Evolutionary conservation across 2,329 filamentous ascomycete genomes (phyloP), one percentile per base, ranked within the genome.

Genomic region (Coniochaeta pulveracea): DNA sequence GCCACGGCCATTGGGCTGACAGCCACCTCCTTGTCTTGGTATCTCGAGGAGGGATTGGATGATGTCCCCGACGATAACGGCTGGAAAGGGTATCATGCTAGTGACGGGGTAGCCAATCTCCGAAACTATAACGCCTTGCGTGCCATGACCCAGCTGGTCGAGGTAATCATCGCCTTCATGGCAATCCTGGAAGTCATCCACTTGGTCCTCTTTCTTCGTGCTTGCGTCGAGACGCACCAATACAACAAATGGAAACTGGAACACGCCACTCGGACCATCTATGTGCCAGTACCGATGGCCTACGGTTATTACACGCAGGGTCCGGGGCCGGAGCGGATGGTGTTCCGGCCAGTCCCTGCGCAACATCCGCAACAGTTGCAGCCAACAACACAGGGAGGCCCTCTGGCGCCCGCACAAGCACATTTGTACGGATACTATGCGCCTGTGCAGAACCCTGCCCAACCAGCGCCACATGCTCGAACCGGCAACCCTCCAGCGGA

Each of bases 191-290:
- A 42, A n/a, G 7, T 39, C 10, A 26, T 54, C 22, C 50, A 60
- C 38, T 57, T 63, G 25, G 39, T 50, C 36, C 46, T 63, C 25
- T 63, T 64, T 39, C 41, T 61, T 22, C 43, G 49, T 10, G 57
- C 55, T 11, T 63, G 60, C 35, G 45, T 60, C 37, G 57, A 60
- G 36, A 58, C 55, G 1, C 40, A 47, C 33, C 48, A 42, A 27
- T 40, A 47, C 37, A 57, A 58, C 35, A n/a, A n/a, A n/a, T n/a
- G n/a, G n/a, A 18, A 15, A 6, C 26, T 36, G 9, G 37, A 27
- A 12, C 32, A 17, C 22, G 17, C 33, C 9, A 27, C 26, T 10
- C 26, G 33, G 12, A 37, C 28, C 10, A 31, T 39, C 24, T 38
- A 41, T 22, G 32, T 41, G 19, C 37, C 23, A 8, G 34, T 41